Percentiles rank a stretch among this genome's conserved stretches.
phyloP scores from a whole-genome alignment of 163 green algal genomes.

The Chloromonas sp. region DNA sequence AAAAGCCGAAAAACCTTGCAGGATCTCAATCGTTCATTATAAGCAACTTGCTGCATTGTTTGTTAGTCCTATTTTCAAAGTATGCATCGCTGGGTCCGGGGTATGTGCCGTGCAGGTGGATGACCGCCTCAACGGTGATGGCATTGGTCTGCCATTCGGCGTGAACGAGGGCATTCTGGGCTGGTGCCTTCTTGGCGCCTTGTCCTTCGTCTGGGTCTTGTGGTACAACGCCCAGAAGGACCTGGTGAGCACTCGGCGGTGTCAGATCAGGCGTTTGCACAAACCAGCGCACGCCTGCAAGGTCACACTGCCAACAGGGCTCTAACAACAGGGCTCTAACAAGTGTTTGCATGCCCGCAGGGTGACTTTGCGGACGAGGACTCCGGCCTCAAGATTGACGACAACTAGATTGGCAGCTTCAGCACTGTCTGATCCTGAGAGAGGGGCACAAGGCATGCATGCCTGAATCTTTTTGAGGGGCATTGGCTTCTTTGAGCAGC shows the following conservation, averaged over 20 bases:
- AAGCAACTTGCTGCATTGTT: not conserved
- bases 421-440: not conserved
- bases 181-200: slow-evolving; percentile 59
- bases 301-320: too few relatives aligned
- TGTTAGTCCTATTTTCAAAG: not conserved
- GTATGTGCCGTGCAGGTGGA: slow-evolving; percentile 58
- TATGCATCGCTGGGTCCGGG: not conserved
- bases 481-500: too few relatives aligned
- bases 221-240: slow-evolving; percentile 58
- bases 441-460: too few relatives aligned
- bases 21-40: not conserved
- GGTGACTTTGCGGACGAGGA: slow-evolving; percentile 54
- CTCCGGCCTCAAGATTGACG: slow-evolving; percentile 33
- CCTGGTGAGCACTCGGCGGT: not conserved
- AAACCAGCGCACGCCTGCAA: too few relatives aligned
- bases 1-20: too few relatives aligned
- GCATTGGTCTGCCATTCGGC: slow-evolving; percentile 71
- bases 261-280: not conserved
- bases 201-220: slow-evolving; percentile 62
- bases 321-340: not conserved
- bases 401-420: not conserved
- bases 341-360: not conserved
- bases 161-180: slow-evolving; percentile 62
- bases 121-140: slow-evolving; percentile 81
- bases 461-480: too few relatives aligned